Evolutionary conservation across 768 basidiomycete genomes (phyloP), one percentile per base, ranked within the genome.

Genomic region (Russula lepida): DNA sequence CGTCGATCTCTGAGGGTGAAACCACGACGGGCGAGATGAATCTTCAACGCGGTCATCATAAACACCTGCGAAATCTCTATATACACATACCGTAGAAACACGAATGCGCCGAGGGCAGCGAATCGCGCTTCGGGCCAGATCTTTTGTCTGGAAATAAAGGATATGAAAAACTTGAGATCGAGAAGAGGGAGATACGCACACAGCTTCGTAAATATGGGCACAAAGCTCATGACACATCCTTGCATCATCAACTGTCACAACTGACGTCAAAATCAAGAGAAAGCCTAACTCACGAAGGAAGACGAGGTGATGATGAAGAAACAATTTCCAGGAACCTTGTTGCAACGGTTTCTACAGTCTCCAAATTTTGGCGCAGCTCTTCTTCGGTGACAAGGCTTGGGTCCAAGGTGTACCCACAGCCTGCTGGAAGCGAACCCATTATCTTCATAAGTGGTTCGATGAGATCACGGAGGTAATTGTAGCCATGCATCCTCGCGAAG

Each of bases 11-110:
- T 67, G 92, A 89, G 0, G 94, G 94, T 0, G 89, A 77, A 8
- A 95, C 90, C 32, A 98, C 83, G 0, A 92, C 90, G 41, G 95
- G 95, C 39, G 88, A 92, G 61, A 95, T 91, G 71, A 95, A 95
- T 49, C 90, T 93, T 50, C 3, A 47, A n/a, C 13, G 7, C n/a
- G 25, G 47, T 37, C 13, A 52, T 49, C 17, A 67, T 56, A 43
- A 50, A 17, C 13, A 17, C 58, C 19, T 17, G 27, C 17, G 58
- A 11, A 32, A 25, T 28, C 6, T 30, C 52, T 5, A 37, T 54
- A n/a, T 41, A 9, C 12, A 67, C 74, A 37, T 67, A 88, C 84
- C 94, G 82, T 46, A 98, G 76, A 70, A 98, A 97, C 62, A 98
- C 86, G 76, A 97, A 93, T 12, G 92, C 90, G 25, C 92, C 92